Conservation (phyloP, 2,329 filamentous ascomycete species). For the Penicillium oxalicum region DNA sequence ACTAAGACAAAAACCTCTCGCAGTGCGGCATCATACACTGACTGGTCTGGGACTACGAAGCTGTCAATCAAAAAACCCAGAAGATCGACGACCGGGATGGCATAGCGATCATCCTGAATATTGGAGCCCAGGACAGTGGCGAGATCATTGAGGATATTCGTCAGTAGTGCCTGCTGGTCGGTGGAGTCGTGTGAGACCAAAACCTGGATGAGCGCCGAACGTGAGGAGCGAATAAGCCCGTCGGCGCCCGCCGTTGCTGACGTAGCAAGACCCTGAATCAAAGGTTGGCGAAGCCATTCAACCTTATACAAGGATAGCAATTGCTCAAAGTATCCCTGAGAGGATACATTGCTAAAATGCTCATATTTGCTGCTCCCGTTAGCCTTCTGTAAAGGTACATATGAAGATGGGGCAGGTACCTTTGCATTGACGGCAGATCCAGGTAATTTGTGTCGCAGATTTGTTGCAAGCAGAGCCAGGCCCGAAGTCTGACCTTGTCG, state of each 20-base stretch:
- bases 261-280: conserved; percentile 41
- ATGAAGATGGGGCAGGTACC: conserved; percentile 33
- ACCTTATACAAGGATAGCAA: conserved; percentile 33
- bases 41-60: conserved; percentile 33
- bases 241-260: conserved; percentile 43
- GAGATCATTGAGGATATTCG: conserved; percentile 48
- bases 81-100: conserved; percentile 71
- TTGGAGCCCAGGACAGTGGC: conserved; percentile 49
- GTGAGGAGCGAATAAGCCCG: conserved; percentile 38
- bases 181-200: conserved; percentile 21
- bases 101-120: conserved; percentile 59
- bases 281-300: conserved; percentile 32
- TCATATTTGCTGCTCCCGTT: conserved; percentile 33
- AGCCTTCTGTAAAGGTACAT: conserved; percentile 3
- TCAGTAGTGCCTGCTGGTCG: conserved; percentile 36
- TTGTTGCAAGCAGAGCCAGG: conserved; percentile 40
- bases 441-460: conserved; percentile 32
- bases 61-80: conserved; percentile 70
- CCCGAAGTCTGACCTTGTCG: conserved; percentile 67
- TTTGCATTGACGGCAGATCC: conserved; percentile 30
- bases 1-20: conserved; percentile 62
- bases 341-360: conserved; percentile 43
- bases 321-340: conserved; percentile 39
- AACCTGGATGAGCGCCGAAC: conserved; percentile 37
- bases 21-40: conserved; percentile 47